Evolutionary conservation across 164 flowering plant genomes (phyloP), one percentile per base, ranked within the genome.

Genomic region (Aristolochia fimbriata): DNA sequence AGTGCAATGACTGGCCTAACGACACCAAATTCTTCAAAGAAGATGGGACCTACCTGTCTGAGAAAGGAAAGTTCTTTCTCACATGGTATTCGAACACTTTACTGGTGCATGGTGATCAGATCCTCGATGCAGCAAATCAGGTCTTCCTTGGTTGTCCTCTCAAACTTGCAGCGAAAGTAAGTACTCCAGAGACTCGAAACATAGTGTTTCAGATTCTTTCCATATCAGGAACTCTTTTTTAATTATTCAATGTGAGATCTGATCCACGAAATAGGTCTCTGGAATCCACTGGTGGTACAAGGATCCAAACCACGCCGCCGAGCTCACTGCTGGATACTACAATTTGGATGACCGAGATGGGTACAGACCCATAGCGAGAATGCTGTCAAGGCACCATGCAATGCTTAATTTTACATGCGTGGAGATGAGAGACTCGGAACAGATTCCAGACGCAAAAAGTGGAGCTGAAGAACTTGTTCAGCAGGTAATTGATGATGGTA

Each of bases 221-320:
- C 17, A 24, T 30, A 1, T 55, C 16, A 2, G 33, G 3, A 8
- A 4, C 21, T 1, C 21, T 11, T 20, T 23, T 30, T 19, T 2
- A 21, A 21, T 21, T 30, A 21, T 17, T 27, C 30, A 21, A 11
- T 21, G 15, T 41, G 21, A 19, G 30, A 27, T 27, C 13, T 13
- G 21, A 24, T 49, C 19, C 50, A 45, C 6, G 13, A 17, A 55
- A 30, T 77, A 92, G 95, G 85, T 87, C 10, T 68, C 95, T 27
- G 98, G 96, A 27, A 81, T 92, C 22, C 96, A 87, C 33, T 92
- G 96, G 95, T 87, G 95, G 93, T 89, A 85, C 65, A 78, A 75
- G 47, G 69, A 62, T 46, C 77, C 70, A 17, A 81, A 68, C 60
- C 93, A 85, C 68, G 98, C 93, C 22, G 86, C 88, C 8, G 96